Evolutionary conservation across 2,329 filamentous ascomycete species (phyloP), one percentile per base, ranked within the genome.

Genomic region (Grosmannia serpens): DNA sequence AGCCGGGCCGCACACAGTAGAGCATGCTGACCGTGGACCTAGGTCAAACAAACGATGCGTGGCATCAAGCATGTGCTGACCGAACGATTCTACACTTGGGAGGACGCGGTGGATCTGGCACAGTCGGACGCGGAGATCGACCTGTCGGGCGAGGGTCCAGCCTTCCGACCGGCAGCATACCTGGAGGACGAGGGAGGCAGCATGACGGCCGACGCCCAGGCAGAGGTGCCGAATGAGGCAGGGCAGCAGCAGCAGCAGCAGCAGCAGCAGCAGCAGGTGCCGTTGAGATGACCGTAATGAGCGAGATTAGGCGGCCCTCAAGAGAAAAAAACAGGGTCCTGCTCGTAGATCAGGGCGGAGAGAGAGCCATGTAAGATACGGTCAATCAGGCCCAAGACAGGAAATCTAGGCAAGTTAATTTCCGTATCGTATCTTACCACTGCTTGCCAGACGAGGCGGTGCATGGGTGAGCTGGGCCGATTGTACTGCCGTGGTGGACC

Each of bases 41-140:
- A 95, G 89, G 81, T 95, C 60, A 79, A 79, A 65, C 75, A 77
- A 69, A 96, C 92, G 27, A 89, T 92, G 82, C 82, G 83, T 67
- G 78, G 80, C 52, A 95, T 97, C 72, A 90, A 89, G 75, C 87
- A 94, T 64, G 82, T 86, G 55, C 76, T 97, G 67, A 92, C 89
- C 41, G 91, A 96, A 74, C 82, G 92, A 67, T 94, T 84, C 75
- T 92, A 96, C 73, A 82, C 88, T 11, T 97, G 90, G 87, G 80
- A 89, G 67, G 88, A 91, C 68, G 89, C 89, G 26, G 74, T 82
- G 55, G 73, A 79, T 60, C 73, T 88, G 62, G 88, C 86, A 8
- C 76, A 80, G 73, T 68, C 73, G 10, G 88, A 92, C 68, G 77
- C 80, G 6, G 85, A 89, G 69, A 77, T 91, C 65, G 74, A 88